A percentile compares a stretch with the other conserved stretches of the same genome.
These are phyloP conservation scores for Rhododendron molle DNA, from an alignment of 148 eudicot genomes.

Conservation along the genomic window DNA sequence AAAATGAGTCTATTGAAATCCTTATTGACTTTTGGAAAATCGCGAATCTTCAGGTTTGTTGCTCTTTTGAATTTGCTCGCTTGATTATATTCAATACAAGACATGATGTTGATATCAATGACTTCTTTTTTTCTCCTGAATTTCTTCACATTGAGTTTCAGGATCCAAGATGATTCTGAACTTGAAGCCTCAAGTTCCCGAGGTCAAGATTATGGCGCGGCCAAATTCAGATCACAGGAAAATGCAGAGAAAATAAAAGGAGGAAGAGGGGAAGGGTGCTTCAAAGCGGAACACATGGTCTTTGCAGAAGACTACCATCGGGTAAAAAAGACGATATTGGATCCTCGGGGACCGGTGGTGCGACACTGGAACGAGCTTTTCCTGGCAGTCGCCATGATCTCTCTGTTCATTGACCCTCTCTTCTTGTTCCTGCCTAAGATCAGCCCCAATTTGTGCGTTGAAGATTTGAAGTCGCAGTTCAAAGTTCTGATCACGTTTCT, in stretches of 20 bases:
- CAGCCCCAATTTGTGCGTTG: conserved; percentile 23
- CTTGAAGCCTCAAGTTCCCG: neutral
- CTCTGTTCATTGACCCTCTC: conserved; percentile 59
- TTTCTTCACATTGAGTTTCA: neutral
- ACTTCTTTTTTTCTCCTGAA: neutral
- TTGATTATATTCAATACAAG: neutral
- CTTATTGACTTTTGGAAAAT: neutral
- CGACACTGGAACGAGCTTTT: conserved; percentile 52
- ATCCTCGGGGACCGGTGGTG: conserved; percentile 33
- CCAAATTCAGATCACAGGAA: neutral
- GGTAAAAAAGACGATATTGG: conserved; percentile 28
- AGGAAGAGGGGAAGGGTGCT: conserved; percentile 7
- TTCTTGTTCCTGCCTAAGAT: conserved; percentile 47
- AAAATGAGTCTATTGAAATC: neutral
- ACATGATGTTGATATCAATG: neutral
- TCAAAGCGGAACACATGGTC: conserved; percentile 27
- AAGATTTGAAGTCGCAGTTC: conserved; percentile 16
- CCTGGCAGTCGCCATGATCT: conserved; percentile 35
- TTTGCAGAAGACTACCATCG: conserved; percentile 48
- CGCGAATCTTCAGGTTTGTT: neutral
- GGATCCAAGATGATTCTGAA: neutral
- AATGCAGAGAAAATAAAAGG: neutral
- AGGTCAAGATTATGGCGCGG: neutral
- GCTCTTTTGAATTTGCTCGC: neutral
- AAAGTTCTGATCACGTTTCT: conserved; percentile 38